phyloP scores from a whole-genome alignment of 176 grass and related monocot genomes.

The Cocos nucifera region DNA sequence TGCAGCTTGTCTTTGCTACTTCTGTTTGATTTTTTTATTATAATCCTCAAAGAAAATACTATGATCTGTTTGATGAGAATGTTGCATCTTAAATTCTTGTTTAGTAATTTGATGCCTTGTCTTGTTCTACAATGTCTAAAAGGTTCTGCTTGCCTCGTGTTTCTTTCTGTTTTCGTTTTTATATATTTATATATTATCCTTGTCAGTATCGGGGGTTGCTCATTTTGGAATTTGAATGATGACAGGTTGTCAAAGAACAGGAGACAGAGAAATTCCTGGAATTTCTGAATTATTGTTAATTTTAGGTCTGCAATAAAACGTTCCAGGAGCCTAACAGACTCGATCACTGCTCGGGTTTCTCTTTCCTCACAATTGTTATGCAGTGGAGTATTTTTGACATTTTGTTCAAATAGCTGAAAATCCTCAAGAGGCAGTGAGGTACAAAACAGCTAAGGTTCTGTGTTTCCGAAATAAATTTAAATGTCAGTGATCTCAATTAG shows the following conservation, averaged over 20 bases:
- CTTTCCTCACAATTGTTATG: conserved; percentile 16
- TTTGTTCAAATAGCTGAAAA: conserved; percentile 24
- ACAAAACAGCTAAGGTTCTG: conserved; percentile 6
- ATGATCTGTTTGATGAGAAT: no score
- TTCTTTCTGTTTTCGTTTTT: background rate
- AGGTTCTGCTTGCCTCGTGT: no score
- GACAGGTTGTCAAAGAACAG: conserved; percentile 54
- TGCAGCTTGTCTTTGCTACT: no score
- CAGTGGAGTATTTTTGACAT: conserved; percentile 18
- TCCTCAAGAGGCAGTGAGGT: conserved; percentile 30
- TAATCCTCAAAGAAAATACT: no score
- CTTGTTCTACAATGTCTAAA: no score
- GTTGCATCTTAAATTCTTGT: no score
- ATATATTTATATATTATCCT: background rate
- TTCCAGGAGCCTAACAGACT: conserved; percentile 40
- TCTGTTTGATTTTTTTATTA: no score
- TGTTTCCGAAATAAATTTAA: no score
- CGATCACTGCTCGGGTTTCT: no score
- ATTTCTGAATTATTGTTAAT: conserved; percentile 42
- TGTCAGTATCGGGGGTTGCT: background rate
- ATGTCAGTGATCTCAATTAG: no score
- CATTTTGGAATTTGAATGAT: conserved; percentile 11
- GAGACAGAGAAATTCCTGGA: conserved; percentile 37
- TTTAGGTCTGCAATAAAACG: conserved; percentile 21
- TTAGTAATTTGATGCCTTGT: no score